Base-by-base conservation (phyloP, 345 rosid genomes). In the Crucihimalaya himalaica region DNA sequence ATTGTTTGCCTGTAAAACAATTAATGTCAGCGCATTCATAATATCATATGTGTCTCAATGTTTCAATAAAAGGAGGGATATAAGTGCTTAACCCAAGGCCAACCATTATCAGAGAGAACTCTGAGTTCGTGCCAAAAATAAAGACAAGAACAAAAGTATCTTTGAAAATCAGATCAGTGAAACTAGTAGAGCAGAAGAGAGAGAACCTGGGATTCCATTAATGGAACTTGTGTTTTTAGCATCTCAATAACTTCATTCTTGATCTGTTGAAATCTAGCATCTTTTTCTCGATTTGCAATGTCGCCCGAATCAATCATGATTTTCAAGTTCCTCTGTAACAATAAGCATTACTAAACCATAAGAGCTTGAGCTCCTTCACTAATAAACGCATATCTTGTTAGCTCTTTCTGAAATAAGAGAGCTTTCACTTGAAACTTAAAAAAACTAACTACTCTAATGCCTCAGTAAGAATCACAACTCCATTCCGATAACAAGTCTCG, bases 231-330 rank as follows among this genome's bases (percentile, higher is more conserved):
- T 67, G 77, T 70, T 78, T 82, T 86, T 45, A 94, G 83, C 88
- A 94, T 87, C 88, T 88, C 93, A 47, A 76, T 66, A 67, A 92
- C 88, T 80, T 94, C 98, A 78, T 86, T 83, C 82, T 91, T 91
- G 76, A 86, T 86, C 68, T 52, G 90, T 68, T 85, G 95, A 77
- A 91, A 89, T 83, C 83, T 89, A 72, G 81, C 76, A 80, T 91
- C 93, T 78, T 88, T 94, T 85, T 94, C 97, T 73, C 85, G 89
- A 66, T 84, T 91, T 29, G 88, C 93, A 52, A 90, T 79, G 78
- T 86, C 59, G 32, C 90, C 83, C 70, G 76, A 72, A 62, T 29
- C 92, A 72, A 89, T 87, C 97, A 94, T 94, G 67, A 82, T 71
- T 77, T 88, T 91, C 82, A 94, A 77, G 80, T 91, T 86, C 85